phyloP scores from a whole-genome alignment of 257 asterid genomes.

The Rauvolfia tetraphylla region DNA sequence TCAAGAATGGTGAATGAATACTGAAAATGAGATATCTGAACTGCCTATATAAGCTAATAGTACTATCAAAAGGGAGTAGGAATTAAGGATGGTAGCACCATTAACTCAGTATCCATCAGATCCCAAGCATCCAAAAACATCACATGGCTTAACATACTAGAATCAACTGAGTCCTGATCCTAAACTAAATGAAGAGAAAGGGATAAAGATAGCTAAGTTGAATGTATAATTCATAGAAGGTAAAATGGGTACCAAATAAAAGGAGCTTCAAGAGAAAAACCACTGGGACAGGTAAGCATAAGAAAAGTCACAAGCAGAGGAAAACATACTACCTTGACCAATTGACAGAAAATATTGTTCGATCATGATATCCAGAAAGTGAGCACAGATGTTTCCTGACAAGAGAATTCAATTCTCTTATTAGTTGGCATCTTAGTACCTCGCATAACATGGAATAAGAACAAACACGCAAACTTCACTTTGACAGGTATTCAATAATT shows the following conservation, averaged over 20 bases:
- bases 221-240: not conserved
- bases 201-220: not conserved
- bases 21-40: not conserved
- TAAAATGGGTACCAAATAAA: conserved; percentile 8
- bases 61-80: not conserved
- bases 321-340: conserved; percentile 72
- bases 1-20: not conserved
- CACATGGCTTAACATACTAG: not conserved
- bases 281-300: conserved; percentile 1
- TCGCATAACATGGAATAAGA: not conserved
- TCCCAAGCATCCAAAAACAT: not conserved
- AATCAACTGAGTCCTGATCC: not conserved
- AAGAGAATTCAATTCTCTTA: conserved; percentile 16
- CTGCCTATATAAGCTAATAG: not conserved
- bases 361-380: conserved; percentile 89
- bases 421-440: not conserved
- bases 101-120: not conserved
- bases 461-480: not conserved
- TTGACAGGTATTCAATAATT: not conserved
- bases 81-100: not conserved
- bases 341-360: conserved; percentile 81
- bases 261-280: conserved; percentile 1
- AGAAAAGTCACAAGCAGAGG: not conserved
- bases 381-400: conserved; percentile 74
- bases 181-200: not conserved